Conservation (phyloP, 306 rosid genomes). For the Malus orientalis region DNA sequence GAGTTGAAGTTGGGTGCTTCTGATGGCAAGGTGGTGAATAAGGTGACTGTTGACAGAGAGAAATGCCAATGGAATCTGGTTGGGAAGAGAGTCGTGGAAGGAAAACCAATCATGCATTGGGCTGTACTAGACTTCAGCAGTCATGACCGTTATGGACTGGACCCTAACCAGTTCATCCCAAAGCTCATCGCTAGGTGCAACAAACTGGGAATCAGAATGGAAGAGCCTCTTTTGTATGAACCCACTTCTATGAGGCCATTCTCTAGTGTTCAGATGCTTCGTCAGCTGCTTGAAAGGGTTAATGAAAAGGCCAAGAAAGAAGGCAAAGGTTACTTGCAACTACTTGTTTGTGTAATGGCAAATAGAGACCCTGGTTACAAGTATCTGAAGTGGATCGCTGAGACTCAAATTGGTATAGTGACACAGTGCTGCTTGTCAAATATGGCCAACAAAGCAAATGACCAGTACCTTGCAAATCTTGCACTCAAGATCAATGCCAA, state of each 20-base stretch:
- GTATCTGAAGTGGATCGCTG: slow-evolving; percentile 62
- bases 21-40: slow-evolving; percentile 30
- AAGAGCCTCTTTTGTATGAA: slow-evolving; percentile 32
- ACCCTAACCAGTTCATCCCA: slow-evolving; percentile 27
- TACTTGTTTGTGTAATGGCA: slow-evolving; percentile 74
- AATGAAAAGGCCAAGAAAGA: slow-evolving; percentile 4
- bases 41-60: slow-evolving; percentile 37
- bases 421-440: slow-evolving; percentile 71
- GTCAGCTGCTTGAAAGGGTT: slow-evolving; percentile 36
- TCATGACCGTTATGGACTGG: not conserved
- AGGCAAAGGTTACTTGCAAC: slow-evolving; percentile 27
- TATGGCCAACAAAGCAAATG: slow-evolving; percentile 39
- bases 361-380: slow-evolving; percentile 53
- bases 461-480: slow-evolving; percentile 54
- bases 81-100: slow-evolving; percentile 51
- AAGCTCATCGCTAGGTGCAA: slow-evolving; percentile 36
- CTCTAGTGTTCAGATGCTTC: slow-evolving; percentile 17
- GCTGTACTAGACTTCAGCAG: slow-evolving; percentile 53
- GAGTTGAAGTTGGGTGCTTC: slow-evolving; percentile 47
- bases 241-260: slow-evolving; percentile 39
- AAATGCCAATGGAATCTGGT: slow-evolving; percentile 69
- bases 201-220: slow-evolving; percentile 57
- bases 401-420: slow-evolving; percentile 65
- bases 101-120: slow-evolving; percentile 52
- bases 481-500: slow-evolving; percentile 80